Evolutionary conservation across 768 basidiomycete species (phyloP).

Genomic region (Amanita pseudoporphyria): DNA sequence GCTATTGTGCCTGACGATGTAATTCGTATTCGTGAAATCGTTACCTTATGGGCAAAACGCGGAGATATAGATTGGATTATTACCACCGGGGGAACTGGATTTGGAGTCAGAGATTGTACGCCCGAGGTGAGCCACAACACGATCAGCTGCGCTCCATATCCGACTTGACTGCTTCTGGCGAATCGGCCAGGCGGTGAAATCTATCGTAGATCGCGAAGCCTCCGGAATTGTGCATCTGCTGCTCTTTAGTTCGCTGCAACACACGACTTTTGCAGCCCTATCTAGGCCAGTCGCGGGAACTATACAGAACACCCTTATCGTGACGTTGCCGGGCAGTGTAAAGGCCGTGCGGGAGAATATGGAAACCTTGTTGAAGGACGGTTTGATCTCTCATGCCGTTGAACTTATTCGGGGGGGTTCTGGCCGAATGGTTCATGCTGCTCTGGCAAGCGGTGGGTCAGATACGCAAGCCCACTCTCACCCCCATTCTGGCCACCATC

Average conservation of each 20-base stretch:
- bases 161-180: neutral
- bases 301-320: slow-evolving; percentile 51
- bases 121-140: slow-evolving; percentile 51
- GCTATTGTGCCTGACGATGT: slow-evolving; percentile 62
- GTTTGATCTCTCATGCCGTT: slow-evolving; percentile 60
- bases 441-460: slow-evolving; percentile 26
- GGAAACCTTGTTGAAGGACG: slow-evolving; percentile 45
- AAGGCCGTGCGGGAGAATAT: slow-evolving; percentile 81
- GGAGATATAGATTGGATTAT: slow-evolving; percentile 62
- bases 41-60: slow-evolving; percentile 36
- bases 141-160: neutral
- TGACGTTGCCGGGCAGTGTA: slow-evolving; percentile 78
- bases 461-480: slow-evolving; percentile 27
- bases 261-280: slow-evolving; percentile 75
- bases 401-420: slow-evolving; percentile 63
- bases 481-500: slow-evolving; percentile 23
- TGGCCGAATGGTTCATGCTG: slow-evolving; percentile 48
- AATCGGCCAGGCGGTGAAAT: slow-evolving; percentile 39
- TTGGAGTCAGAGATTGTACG: slow-evolving; percentile 70
- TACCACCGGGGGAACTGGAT: slow-evolving; percentile 85
- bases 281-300: slow-evolving; percentile 80
- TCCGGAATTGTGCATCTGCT: slow-evolving; percentile 72
- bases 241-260: slow-evolving; percentile 53
- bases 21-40: slow-evolving; percentile 33
- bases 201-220: slow-evolving; percentile 56